Evolutionary conservation across 805 yeast genomes (phyloP).

Genomic region (Candida khao-thaluensis): DNA sequence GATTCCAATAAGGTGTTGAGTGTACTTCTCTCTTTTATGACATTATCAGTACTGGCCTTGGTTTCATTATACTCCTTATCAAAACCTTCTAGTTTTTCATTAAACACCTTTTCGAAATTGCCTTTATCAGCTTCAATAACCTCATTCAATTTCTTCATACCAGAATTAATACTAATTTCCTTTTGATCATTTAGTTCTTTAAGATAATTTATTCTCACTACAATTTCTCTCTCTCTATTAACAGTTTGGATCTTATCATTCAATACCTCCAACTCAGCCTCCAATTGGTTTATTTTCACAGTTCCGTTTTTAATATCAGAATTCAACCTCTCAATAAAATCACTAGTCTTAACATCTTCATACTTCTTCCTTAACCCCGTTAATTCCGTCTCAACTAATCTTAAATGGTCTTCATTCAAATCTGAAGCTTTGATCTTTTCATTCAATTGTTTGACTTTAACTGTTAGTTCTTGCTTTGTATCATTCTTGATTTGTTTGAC

Average conservation of each 20-base stretch:
- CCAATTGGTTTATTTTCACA: slow-evolving; percentile 26
- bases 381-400: slow-evolving; percentile 44
- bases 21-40: slow-evolving; percentile 2
- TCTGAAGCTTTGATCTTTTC: slow-evolving; percentile 34
- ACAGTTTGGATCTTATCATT: slow-evolving; percentile 10
- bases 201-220: slow-evolving; percentile 14
- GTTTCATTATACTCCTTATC: background rate
- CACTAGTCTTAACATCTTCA: slow-evolving; percentile 10
- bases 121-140: slow-evolving; percentile 2
- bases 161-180: slow-evolving; percentile 1
- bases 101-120: slow-evolving; percentile 6
- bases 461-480: slow-evolving; percentile 5
- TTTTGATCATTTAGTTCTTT: slow-evolving; percentile 15
- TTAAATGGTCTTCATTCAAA: slow-evolving; percentile 38
- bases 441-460: slow-evolving; percentile 10
- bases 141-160: slow-evolving; percentile 3
- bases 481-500: slow-evolving; percentile 7
- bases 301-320: slow-evolving; percentile 9
- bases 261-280: slow-evolving; percentile 13
- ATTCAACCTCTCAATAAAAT: slow-evolving; percentile 8
- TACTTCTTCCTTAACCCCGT: slow-evolving; percentile 36
- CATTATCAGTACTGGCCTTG: slow-evolving; percentile 4
- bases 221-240: slow-evolving; percentile 13
- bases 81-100: background rate
- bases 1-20: slow-evolving; percentile 4